A percentile compares a stretch with the other conserved stretches of the same genome.
These are phyloP conservation scores for Epichloe elymi DNA, from an alignment of 2,329 filamentous ascomycete species.

Conservation along the genomic window DNA sequence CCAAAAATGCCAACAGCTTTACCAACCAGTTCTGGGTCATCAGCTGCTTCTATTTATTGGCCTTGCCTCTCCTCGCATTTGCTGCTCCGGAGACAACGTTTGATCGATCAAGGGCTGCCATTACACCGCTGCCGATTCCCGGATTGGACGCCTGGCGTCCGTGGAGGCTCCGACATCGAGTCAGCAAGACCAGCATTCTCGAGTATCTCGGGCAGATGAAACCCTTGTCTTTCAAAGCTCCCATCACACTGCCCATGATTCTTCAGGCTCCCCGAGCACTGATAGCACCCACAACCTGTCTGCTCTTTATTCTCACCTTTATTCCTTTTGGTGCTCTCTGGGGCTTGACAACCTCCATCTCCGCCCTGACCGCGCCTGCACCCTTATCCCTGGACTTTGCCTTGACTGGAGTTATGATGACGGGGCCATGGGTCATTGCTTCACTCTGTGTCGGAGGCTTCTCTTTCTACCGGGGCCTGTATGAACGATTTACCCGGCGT, in stretches of 20 bases:
- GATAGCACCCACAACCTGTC: constrained; percentile 33
- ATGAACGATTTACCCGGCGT: constrained; percentile 19
- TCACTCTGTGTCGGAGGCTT: constrained; percentile 20
- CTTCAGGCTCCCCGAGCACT: constrained; percentile 35
- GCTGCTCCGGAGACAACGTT: constrained; percentile 40
- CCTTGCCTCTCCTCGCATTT: constrained; percentile 33
- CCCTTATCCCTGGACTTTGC: constrained; percentile 28
- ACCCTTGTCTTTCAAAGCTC: constrained; percentile 23
- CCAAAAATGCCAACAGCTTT: constrained; percentile 26
- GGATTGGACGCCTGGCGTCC: constrained; percentile 11
- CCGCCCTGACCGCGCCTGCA: constrained; percentile 31
- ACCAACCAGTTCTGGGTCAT: constrained; percentile 38
- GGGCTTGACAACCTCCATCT: constrained; percentile 31
- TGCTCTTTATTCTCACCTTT: constrained; percentile 31
- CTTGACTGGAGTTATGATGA: constrained; percentile 31
- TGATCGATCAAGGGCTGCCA: constrained; percentile 23
- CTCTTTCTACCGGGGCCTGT: constrained; percentile 18
- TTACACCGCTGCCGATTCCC: constrained; percentile 8
- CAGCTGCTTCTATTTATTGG: constrained; percentile 32
- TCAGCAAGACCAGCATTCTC: constrained; percentile 20
- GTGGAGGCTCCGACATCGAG: constrained; percentile 13
- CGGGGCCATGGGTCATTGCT: constrained; percentile 30
- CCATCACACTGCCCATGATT: constrained; percentile 17
- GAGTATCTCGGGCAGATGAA: constrained; percentile 28
- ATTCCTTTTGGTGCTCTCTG: constrained; percentile 35